These are phyloP conservation scores for Periglandula ipomoeae DNA, from an alignment of 2,329 filamentous ascomycete genomes.

Conservation along the genomic window DNA sequence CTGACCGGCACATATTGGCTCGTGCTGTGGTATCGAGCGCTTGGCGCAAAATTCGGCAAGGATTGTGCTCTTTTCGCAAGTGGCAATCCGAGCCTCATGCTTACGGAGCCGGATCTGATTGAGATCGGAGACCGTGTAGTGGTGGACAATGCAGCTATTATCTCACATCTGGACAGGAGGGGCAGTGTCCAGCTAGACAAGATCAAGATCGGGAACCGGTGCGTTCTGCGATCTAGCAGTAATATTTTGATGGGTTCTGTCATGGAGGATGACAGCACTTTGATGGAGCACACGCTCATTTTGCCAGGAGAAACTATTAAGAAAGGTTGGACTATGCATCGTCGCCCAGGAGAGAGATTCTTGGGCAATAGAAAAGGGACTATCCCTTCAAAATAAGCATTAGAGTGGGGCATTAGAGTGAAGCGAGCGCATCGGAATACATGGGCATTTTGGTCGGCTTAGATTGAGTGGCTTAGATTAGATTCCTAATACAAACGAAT, in stretches of 20 bases:
- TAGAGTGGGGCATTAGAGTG: not conserved
- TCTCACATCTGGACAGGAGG: slow-evolving; percentile 46
- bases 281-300: slow-evolving; percentile 48
- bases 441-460: not conserved
- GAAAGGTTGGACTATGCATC: slow-evolving; percentile 40
- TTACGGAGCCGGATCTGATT: slow-evolving; percentile 49
- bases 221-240: slow-evolving; percentile 41
- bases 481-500: not conserved
- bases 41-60: slow-evolving; percentile 44
- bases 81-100: slow-evolving; percentile 40
- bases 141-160: slow-evolving; percentile 46
- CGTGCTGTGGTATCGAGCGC: slow-evolving; percentile 40
- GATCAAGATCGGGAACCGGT: slow-evolving; percentile 40
- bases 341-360: slow-evolving; percentile 35
- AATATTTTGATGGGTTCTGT: slow-evolving; percentile 41
- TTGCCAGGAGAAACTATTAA: slow-evolving; percentile 47
- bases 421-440: not conserved
- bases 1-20: slow-evolving; percentile 44
- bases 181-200: slow-evolving; percentile 47
- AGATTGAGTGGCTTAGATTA: not conserved
- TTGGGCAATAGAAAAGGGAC: slow-evolving; percentile 2
- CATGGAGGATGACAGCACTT: slow-evolving; percentile 36
- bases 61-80: slow-evolving; percentile 47
- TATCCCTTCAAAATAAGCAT: not conserved
- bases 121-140: slow-evolving; percentile 42